phyloP scores from a whole-genome alignment of 768 basidiomycete genomes.

The Boletus tylopilopsis region DNA sequence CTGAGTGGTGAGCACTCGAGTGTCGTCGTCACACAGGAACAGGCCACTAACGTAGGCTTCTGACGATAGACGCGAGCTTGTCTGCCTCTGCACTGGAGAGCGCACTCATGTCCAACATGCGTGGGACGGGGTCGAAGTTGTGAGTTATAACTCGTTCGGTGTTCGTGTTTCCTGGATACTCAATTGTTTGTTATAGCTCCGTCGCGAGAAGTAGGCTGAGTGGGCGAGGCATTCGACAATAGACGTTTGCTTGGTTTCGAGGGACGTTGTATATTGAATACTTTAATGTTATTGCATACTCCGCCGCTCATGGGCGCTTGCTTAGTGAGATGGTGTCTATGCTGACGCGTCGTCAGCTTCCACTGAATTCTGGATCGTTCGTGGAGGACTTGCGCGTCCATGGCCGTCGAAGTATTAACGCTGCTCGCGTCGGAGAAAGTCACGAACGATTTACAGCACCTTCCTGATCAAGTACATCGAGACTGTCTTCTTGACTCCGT shows the following conservation, averaged over 20 bases:
- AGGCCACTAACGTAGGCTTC: not conserved
- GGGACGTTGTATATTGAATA: not conserved
- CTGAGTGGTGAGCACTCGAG: slow-evolving; percentile 61
- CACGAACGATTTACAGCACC: slow-evolving; percentile 13
- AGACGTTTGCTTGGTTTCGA: slow-evolving; percentile 1
- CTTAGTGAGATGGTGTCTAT: slow-evolving; percentile 7
- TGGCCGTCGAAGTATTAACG: slow-evolving; percentile 12
- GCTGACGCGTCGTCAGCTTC: slow-evolving; percentile 20
- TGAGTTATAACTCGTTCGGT: slow-evolving; percentile 40
- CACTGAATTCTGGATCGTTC: slow-evolving; percentile 22
- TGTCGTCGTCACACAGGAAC: not conserved
- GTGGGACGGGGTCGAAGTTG: slow-evolving; percentile 64
- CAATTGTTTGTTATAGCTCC: slow-evolving; percentile 26
- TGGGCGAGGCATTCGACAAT: slow-evolving; percentile 28
- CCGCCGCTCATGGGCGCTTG: slow-evolving; percentile 5
- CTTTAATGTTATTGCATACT: slow-evolving; percentile 4
- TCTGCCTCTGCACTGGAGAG: slow-evolving; percentile 80
- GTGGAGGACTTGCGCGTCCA: slow-evolving; percentile 16
- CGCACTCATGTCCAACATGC: slow-evolving; percentile 72
- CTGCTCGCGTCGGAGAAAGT: too few relatives aligned
- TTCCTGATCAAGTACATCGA: slow-evolving; percentile 25
- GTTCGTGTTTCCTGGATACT: not conserved
- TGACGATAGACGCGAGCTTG: slow-evolving; percentile 57
- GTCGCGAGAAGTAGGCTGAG: slow-evolving; percentile 31
- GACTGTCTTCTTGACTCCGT: not conserved